Evolutionary conservation across 1,284 basidiomycete species (phyloP), one percentile per base, ranked within the genome.

Genomic region (Irpex lacteus): DNA sequence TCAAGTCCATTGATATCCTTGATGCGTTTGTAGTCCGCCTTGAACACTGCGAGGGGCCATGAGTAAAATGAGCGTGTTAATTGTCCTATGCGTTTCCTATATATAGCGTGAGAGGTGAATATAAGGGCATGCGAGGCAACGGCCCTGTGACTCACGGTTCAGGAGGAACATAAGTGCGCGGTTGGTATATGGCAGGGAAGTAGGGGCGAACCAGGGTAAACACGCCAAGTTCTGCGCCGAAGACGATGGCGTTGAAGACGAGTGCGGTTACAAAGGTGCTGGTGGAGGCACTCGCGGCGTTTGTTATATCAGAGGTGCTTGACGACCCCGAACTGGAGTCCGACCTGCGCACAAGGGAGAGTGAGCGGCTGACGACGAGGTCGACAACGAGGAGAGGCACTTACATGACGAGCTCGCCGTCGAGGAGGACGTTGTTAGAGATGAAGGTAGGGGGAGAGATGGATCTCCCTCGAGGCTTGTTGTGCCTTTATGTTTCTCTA

Each of bases 1-100:
- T 99, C 97, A 65, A 94, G 84, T 40, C 97, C 96, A 69, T 98
- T 97, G 65, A 88, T 81, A n/a, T 78, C 74, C 65, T 82, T 82
- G 60, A 92, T 89, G 4, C 84, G 82, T 18, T 81, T 75, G 71
- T 86, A 85, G 71, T 92, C 81, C 6, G 86, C 80, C 5, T 77
- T 79, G 75, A 76, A 87, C 19, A 91, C 74, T 1, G 83, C 78
- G 36, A 82, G 64, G 0, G 89, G 87, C 89, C 92, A 92, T 53
- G 80, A 69, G 21, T 36, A 90, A 74, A 6, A 83, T 66, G 19
- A 56, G 76, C 76, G 4, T 75, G 81, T 71, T 60, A 90, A 78
- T 11, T 82, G 77, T 13, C 75, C 65, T 4, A 81, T 78, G 26
- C 87, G 88, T 74, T 89, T 85, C 47, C 88, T 89, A 69, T 5